Evolutionary conservation across 2,329 filamentous ascomycete genomes (phyloP), one percentile per base, ranked within the genome.

Genomic region (Alternaria infectoria): DNA sequence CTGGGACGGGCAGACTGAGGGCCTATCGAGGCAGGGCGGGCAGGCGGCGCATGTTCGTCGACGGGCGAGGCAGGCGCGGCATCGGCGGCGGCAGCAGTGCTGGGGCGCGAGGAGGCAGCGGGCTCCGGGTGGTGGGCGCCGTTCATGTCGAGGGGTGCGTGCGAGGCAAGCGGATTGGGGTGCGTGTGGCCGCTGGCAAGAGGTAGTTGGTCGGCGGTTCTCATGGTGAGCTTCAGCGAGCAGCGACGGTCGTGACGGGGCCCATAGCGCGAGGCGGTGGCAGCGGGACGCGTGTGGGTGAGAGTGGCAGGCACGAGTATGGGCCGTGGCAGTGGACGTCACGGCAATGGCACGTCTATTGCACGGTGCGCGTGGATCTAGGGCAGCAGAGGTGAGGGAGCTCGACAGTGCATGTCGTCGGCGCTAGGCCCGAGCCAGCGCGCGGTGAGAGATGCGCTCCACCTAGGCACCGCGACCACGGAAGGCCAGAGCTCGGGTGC

Each of bases 11-110:
- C 71, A 52, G 65, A 72, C 57, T 45, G 85, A 82, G 43, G 83
- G 84, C 79, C 84, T 84, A 67, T 88, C 83, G 68, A 67, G 17
- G 74, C 84, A 86, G 75, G 83, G 85, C 59, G 87, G 82, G 67
- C 86, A 77, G 64, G 84, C 61, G 65, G 58, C 10, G 66, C 50
- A 30, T 68, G 65, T 32, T 73, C 71, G 55, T 75, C 75, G 47
- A 66, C 59, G 47, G 70, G 67, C 19, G 65, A 59, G 57, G 68
- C 58, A 25, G 70, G 60, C 47, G 66, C 59, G 11, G 28, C 47
- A 50, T 67, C 67, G 51, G 69, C 62, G 30, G 72, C 65, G 12
- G 72, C 69, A 50, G 77, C 66, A n/a, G 73, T 74, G 63, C 65
- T 72, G 45, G 75, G 76, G 15, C 74, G 76, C 28, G 69, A 66